Conservation (phyloP, 257 asterid genomes). For the Cordia subcordata region DNA sequence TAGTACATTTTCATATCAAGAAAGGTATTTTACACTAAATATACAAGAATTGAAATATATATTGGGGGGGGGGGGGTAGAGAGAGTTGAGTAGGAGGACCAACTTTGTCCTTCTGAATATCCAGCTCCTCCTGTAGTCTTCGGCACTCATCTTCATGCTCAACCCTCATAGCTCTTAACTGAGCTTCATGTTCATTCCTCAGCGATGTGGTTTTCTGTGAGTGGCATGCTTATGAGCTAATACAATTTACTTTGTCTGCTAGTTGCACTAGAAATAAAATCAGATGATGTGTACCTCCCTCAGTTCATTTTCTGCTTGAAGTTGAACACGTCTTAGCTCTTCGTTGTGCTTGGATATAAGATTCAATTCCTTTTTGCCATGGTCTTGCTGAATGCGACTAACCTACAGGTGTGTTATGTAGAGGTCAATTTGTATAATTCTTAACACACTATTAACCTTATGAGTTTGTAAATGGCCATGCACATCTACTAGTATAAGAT, state of each 20-base stretch:
- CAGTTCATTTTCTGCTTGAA: conserved; percentile 76
- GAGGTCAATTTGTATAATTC: conserved; percentile 20
- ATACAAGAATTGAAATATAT: no score
- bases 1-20: no score
- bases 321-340: conserved; percentile 55
- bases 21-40: no score
- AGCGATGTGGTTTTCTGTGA: conserved; percentile 64
- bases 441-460: neutral
- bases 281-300: conserved; percentile 54
- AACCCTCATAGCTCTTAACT: conserved; percentile 70
- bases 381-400: conserved; percentile 60
- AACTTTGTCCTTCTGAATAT: conserved; percentile 77
- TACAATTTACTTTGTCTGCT: neutral
- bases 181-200: conserved; percentile 78
- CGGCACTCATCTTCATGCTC: conserved; percentile 88
- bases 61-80: neutral
- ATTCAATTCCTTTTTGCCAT: conserved; percentile 47
- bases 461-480: neutral
- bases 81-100: conserved; percentile 5
- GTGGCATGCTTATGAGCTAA: conserved; percentile 3
- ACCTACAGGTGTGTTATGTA: conserved; percentile 37
- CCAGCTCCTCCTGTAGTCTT: conserved; percentile 84
- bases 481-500: neutral
- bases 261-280: neutral
- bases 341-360: conserved; percentile 62